Base-by-base conservation (phyloP, 495 filamentous ascomycete genomes). In the Lineolata rhizophorae region DNA sequence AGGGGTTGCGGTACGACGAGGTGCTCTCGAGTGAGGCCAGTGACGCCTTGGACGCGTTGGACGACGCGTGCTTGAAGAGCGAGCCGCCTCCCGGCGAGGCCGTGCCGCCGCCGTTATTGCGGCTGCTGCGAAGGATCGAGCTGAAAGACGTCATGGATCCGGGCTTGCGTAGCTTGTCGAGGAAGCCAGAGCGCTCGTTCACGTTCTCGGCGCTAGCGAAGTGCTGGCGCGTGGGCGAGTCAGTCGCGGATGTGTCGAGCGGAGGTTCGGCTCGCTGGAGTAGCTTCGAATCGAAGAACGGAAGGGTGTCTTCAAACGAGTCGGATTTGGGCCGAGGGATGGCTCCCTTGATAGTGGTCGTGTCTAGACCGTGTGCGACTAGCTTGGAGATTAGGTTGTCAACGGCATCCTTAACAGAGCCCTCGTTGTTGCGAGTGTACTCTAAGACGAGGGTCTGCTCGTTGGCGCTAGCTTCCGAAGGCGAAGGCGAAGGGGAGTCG, bases 321-420 rank as follows among this genome's bases (percentile, higher is more conserved):
- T 99, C 87, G 3, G 87, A 94, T 59, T 95, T 94, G 31, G 87
- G 90, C 28, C 85, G 75, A 0, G 85, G 82, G 38, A 95, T 85
- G 10, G 81, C 73, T 31, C 90, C 87, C 51, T 87, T 91, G 41
- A 99, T 71, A 15, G 79, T 70, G 27, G 66, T 78, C 2, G 74
- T 72, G 40, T 92, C 78, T 20, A 93, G 65, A n/a, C 78, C 76
- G 26, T 79, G 73, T 2, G 74, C 67, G 15, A 84, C 73, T 32
- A 95, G 65, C 35, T 77, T 71, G 26, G 70, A 70, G 34, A 81
- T 78, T 36, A 95, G 59, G 53, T 85, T 92, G 45, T 99, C 90
- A 40, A 94, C 84, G 34, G 85, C 87, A 56, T 95, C 90, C 44
- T 83, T 83, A 11, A 99, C 65, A 4, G 79, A 82, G 29, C 87